Evolutionary conservation across 257 asterid genomes (phyloP), one percentile per base, ranked within the genome.

Genomic region (Cinchona pubescens): DNA sequence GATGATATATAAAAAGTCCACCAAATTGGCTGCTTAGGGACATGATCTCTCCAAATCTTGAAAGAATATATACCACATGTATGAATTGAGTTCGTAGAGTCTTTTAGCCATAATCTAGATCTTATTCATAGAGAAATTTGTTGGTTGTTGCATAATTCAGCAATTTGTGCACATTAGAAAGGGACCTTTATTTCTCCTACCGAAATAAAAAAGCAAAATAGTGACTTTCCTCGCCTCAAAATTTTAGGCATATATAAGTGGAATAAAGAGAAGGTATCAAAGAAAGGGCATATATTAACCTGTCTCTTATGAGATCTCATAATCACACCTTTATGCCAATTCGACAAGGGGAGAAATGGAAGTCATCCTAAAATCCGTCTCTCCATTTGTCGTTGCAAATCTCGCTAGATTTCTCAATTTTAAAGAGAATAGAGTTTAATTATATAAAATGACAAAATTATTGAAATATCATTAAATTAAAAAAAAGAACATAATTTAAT

Each of bases 241-340:
- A 30, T 21, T 67, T 38, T 58, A 32, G 1, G 35, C 27, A 45
- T 69, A 48, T 49, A 4, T 18, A 3, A 40, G 74, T 10, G 45
- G 43, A 37, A 27, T 2, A 29, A 48, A 42, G 42, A 68, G 40
- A 53, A 49, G 38, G 40, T 3, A 75, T 37, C 59, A 67, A 12
- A 55, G 67, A 42, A 35, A 75, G n/a, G n/a, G n/a, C n/a, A n/a
- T n/a, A n/a, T n/a, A n/a, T n/a, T n/a, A n/a, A n/a, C n/a, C n/a
- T n/a, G n/a, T n/a, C n/a, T n/a, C n/a, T n/a, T n/a, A n/a, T n/a
- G 76, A 69, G 43, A 49, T 30, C 79, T 79, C 83, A 74, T 0
- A 61, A 34, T 79, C 76, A 58, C 29, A 48, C 43, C 79, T 79
- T 79, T 79, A 74, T 74, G 75, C 71, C 67, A 51, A 32, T 68